Percentiles rank a stretch among this genome's conserved stretches.
Conservation (phyloP, 768 basidiomycete genomes). For the Rhodotorula toruloides region DNA sequence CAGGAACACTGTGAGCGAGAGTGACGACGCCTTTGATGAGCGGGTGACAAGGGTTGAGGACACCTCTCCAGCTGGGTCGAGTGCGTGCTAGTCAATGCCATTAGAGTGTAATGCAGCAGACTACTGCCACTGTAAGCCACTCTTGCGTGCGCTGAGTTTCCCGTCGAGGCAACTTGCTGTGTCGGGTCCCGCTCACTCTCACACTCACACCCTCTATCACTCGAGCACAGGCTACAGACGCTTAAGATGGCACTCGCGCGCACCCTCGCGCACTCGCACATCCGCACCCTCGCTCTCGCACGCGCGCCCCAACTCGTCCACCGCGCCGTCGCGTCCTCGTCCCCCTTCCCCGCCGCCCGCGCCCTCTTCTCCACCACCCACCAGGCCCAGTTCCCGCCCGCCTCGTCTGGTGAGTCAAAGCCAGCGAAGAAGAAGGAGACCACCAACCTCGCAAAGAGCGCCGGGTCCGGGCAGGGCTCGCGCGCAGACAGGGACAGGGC, state of each 20-base stretch:
- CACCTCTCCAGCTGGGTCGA: too few species aligned
- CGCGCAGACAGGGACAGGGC: constrained; percentile 20
- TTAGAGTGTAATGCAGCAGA: too few species aligned
- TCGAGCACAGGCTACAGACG: too few species aligned
- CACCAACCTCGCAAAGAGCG: neutral
- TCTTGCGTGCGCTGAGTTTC: too few species aligned
- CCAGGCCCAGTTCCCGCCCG: neutral
- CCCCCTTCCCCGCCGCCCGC: neutral
- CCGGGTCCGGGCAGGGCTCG: constrained; percentile 25
- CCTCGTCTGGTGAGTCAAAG: neutral
- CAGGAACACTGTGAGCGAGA: too few species aligned
- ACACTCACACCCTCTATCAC: neutral
- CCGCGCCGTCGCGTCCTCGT: neutral
- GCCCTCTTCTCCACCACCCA: neutral
- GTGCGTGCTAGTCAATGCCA: too few species aligned
- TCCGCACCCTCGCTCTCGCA: neutral
- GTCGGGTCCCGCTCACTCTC: neutral
- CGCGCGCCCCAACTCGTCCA: neutral
- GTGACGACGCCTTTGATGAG: too few species aligned
- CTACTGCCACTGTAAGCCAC: too few species aligned
- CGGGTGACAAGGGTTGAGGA: too few species aligned
- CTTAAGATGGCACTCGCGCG: neutral
- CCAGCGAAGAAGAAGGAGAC: neutral
- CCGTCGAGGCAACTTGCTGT: too few species aligned
- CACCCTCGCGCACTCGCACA: neutral